A percentile compares a stretch with the other conserved stretches of the same genome.
phyloP scores from a whole-genome alignment of 2,329 filamentous ascomycete species.

The Fusarium keratoplasticum region DNA sequence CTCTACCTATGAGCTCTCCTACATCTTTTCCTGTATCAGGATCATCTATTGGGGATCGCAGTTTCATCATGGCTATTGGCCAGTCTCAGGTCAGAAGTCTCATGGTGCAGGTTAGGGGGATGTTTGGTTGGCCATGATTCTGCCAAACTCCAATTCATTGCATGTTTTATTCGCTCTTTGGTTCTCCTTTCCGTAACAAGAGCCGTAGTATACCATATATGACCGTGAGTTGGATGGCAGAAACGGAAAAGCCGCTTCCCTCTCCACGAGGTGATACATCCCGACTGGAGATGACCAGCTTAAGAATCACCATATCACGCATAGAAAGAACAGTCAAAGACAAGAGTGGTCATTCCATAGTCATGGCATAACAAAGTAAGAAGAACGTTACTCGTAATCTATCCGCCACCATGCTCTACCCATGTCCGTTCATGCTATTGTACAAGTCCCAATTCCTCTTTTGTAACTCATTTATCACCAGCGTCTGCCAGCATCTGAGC shows the following conservation, averaged over 20 bases:
- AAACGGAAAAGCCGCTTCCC: background rate
- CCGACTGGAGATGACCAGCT: background rate
- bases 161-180: background rate
- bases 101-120: background rate
- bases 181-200: background rate
- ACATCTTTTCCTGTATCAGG: background rate
- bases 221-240: background rate
- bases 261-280: background rate
- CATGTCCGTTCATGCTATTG: background rate
- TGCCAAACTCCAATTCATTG: background rate
- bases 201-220: background rate
- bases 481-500: conserved; percentile 32
- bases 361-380: background rate
- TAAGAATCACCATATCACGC: background rate
- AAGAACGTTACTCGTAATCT: background rate
- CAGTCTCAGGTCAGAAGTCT: background rate
- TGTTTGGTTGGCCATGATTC: background rate
- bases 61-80: background rate
- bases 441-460: background rate
- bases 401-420: background rate
- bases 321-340: background rate
- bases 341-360: background rate
- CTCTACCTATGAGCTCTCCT: too few species aligned
- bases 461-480: conserved; percentile 21
- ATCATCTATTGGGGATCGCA: background rate